phyloP scores from a whole-genome alignment of 1,284 basidiomycete species.

The Marasmius fiardii region DNA sequence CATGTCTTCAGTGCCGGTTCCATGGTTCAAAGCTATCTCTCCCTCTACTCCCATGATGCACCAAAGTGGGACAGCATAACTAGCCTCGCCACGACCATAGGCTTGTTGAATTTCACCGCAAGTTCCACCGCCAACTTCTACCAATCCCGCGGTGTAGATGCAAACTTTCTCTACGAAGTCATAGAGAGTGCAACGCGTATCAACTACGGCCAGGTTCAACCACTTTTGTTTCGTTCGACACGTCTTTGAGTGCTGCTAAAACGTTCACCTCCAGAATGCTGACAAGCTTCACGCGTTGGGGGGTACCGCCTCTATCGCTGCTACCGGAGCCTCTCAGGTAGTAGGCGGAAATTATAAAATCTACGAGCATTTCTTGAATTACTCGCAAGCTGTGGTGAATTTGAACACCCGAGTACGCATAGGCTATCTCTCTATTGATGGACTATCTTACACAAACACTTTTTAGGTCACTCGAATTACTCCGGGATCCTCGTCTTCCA shows the following conservation, averaged over 20 bases:
- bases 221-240: not conserved
- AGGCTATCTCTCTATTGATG: not conserved
- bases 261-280: conserved; percentile 47
- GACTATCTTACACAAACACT: conserved; percentile 6
- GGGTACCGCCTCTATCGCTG: conserved; percentile 72
- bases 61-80: conserved; percentile 66
- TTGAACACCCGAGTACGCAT: conserved; percentile 63
- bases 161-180: conserved; percentile 71
- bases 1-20: conserved; percentile 50
- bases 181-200: conserved; percentile 86
- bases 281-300: conserved; percentile 80
- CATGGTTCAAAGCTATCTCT: conserved; percentile 53
- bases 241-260: too few species aligned
- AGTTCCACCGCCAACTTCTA: conserved; percentile 64
- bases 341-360: conserved; percentile 84
- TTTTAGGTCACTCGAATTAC: conserved; percentile 50
- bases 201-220: conserved; percentile 84
- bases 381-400: conserved; percentile 65
- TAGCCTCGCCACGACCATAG: conserved; percentile 49
- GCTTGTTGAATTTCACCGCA: conserved; percentile 49
- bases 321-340: conserved; percentile 65
- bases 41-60: conserved; percentile 59
- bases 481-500: conserved; percentile 32
- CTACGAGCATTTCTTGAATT: conserved; percentile 78
- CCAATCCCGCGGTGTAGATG: conserved; percentile 48